A percentile compares a stretch with the other conserved stretches of the same genome.
Conservation (phyloP, 495 filamentous ascomycete species). For the Lasiosphaeris hirsuta region DNA sequence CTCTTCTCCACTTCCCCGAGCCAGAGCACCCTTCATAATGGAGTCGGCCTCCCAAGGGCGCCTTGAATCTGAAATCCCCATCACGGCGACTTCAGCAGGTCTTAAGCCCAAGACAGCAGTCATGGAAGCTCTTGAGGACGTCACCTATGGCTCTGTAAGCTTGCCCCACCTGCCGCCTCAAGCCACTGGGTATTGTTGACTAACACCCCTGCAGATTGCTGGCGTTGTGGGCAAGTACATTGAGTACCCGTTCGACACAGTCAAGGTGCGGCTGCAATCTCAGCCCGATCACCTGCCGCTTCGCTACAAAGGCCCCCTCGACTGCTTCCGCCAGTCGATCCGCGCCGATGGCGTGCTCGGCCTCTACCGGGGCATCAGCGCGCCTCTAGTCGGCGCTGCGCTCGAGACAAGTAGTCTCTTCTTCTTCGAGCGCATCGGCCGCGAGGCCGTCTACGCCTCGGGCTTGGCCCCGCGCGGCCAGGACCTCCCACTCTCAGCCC, state of each 20-base stretch:
- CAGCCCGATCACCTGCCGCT: constrained; percentile 81
- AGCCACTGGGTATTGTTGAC: constrained; percentile 4
- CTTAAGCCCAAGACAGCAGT: constrained; percentile 41
- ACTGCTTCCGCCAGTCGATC: constrained; percentile 88
- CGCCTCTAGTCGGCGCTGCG: constrained; percentile 86
- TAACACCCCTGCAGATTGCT: constrained; percentile 55
- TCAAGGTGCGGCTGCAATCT: constrained; percentile 80
- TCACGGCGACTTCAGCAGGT: constrained; percentile 12
- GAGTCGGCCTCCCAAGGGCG: constrained; percentile 10
- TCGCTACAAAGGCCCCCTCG: constrained; percentile 80
- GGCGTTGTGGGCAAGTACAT: constrained; percentile 93
- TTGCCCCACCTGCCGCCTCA: not conserved
- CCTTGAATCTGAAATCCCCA: constrained; percentile 9
- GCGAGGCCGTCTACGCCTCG: constrained; percentile 53
- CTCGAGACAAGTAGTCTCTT: constrained; percentile 93
- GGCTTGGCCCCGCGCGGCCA: constrained; percentile 49
- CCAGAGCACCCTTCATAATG: constrained; percentile 9
- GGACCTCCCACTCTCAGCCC: constrained; percentile 64
- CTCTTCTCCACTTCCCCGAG: not conserved
- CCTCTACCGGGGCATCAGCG: constrained; percentile 90
- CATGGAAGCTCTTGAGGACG: constrained; percentile 72
- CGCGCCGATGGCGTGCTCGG: constrained; percentile 70
- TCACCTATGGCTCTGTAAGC: constrained; percentile 78
- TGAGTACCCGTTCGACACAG: constrained; percentile 97
- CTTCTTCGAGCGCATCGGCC: constrained; percentile 74